phyloP scores from a whole-genome alignment of 169 alveolate genomes.

The Plasmodium coatneyi region DNA sequence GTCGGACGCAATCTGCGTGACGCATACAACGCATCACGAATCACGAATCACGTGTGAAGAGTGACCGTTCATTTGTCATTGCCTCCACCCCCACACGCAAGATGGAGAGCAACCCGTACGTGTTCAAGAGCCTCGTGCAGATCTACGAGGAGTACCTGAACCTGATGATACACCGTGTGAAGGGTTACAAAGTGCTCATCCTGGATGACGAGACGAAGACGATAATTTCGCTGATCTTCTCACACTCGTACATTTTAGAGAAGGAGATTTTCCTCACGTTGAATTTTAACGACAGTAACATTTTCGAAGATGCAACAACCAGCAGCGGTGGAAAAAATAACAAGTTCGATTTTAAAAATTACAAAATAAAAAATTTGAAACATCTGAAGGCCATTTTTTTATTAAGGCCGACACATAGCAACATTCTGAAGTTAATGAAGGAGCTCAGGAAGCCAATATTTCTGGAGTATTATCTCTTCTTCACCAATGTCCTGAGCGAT shows the following conservation, averaged over 20 bases:
- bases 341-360: slow-evolving; percentile 44
- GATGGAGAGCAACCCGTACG: slow-evolving; percentile 79
- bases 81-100: neutral
- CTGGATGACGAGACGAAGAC: slow-evolving; percentile 93
- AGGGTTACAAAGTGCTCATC: slow-evolving; percentile 91
- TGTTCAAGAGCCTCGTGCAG: slow-evolving; percentile 76
- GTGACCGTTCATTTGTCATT: neutral
- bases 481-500: slow-evolving; percentile 89
- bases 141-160: slow-evolving; percentile 79
- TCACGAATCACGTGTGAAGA: neutral
- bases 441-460: slow-evolving; percentile 91
- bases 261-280: slow-evolving; percentile 93
- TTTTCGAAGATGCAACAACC: slow-evolving; percentile 59
- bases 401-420: slow-evolving; percentile 91
- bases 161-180: slow-evolving; percentile 80
- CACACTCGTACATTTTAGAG: slow-evolving; percentile 92
- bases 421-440: slow-evolving; percentile 84
- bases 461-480: slow-evolving; percentile 90
- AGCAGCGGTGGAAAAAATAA: slow-evolving; percentile 35
- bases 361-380: slow-evolving; percentile 84
- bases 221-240: slow-evolving; percentile 91
- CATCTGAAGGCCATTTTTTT: slow-evolving; percentile 93
- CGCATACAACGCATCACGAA: neutral
- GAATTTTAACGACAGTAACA: slow-evolving; percentile 88
- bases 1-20: neutral